These are phyloP conservation scores for Aspergillus versicolor DNA, from an alignment of 2,329 filamentous ascomycete species.

Conservation along the genomic window DNA sequence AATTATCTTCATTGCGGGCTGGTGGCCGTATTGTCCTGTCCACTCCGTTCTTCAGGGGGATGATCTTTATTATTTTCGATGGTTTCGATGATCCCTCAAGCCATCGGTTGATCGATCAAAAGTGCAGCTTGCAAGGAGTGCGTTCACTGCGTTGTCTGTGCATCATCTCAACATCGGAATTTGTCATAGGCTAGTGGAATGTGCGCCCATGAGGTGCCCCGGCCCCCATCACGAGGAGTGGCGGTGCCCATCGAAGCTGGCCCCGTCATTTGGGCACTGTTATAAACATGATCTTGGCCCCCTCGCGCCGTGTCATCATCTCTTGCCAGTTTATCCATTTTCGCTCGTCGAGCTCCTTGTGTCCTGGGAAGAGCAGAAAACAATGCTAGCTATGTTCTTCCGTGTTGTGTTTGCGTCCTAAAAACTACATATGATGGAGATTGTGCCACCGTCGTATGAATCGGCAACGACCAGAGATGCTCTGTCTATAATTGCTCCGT, in stretches of 20 bases:
- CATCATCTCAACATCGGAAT: neutral
- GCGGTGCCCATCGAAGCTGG: slow-evolving; percentile 10
- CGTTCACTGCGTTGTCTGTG: neutral
- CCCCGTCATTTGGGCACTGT: neutral
- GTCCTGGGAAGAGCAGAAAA: neutral
- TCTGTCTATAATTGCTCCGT: slow-evolving; percentile 57
- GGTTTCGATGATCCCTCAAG: neutral
- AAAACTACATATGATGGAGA: slow-evolving; percentile 48
- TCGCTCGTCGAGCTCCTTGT: neutral
- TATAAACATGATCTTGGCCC: slow-evolving; percentile 2
- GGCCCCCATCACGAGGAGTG: slow-evolving; percentile 13
- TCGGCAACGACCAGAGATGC: slow-evolving; percentile 55
- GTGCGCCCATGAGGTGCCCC: slow-evolving; percentile 1
- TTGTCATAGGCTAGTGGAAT: neutral
- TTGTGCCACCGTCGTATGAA: slow-evolving; percentile 61
- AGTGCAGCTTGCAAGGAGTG: neutral
- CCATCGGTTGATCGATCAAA: neutral
- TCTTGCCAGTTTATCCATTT: neutral
- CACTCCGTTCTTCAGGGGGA: neutral
- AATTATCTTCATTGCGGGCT: neutral
- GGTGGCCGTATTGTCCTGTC: neutral
- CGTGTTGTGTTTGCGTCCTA: neutral
- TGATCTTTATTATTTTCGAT: neutral
- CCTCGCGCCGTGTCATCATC: neutral
- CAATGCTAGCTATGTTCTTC: neutral